phyloP scores from a whole-genome alignment of 306 rosid species.

The Dryas alaskensis region DNA sequence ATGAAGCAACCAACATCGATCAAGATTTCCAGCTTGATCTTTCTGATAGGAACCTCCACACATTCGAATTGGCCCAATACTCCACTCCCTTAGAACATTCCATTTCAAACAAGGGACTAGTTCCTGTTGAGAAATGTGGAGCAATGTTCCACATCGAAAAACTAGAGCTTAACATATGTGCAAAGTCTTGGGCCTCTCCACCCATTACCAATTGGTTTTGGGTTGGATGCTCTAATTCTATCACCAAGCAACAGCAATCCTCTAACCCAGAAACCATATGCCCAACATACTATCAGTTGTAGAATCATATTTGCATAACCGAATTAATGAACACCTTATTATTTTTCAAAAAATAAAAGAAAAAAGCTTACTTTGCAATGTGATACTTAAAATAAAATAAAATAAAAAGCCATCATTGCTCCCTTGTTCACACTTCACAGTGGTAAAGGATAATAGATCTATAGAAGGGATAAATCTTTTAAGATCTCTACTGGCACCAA shows the following conservation, averaged over 20 bases:
- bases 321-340: background rate
- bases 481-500: background rate
- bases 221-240: too few relatives aligned
- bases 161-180: too few relatives aligned
- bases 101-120: background rate
- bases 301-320: background rate
- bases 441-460: too few relatives aligned
- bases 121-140: too few relatives aligned
- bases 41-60: background rate
- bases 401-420: background rate
- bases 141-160: too few relatives aligned
- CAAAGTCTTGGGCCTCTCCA: too few relatives aligned
- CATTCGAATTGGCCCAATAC: background rate
- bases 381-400: background rate
- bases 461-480: background rate
- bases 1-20: background rate
- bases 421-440: background rate
- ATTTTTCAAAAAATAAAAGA: background rate
- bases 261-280: background rate
- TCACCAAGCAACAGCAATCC: background rate
- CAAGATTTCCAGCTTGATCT: background rate
- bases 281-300: background rate
- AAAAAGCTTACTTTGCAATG: background rate
- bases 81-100: background rate
- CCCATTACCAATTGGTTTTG: too few relatives aligned